These are phyloP conservation scores for Aurantiochytrium sp. DNA, from an alignment of 108 stramenopile genomes.

Conservation along the genomic window DNA sequence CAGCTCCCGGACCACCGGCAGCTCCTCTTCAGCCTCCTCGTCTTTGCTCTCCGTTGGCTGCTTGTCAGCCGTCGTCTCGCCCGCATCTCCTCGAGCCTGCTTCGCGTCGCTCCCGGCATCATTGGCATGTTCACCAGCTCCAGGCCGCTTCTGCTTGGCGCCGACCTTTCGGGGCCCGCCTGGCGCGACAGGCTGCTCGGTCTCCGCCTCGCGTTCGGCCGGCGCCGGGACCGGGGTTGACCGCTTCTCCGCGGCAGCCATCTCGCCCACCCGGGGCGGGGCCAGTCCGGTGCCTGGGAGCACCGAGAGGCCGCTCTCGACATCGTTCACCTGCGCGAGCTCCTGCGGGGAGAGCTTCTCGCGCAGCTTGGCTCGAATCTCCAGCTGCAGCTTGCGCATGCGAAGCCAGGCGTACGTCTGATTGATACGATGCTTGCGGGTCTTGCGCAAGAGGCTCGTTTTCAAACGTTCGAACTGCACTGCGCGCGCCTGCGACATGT, in stretches of 20 bases:
- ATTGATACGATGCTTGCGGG: background rate
- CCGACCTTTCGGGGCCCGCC: too few species aligned
- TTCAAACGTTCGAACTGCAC: conserved; percentile 1
- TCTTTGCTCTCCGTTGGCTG: too few species aligned
- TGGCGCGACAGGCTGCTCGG: too few species aligned
- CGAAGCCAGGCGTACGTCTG: background rate
- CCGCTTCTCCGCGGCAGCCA: too few species aligned
- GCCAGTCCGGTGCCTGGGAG: background rate
- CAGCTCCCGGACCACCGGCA: background rate
- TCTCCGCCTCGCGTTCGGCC: too few species aligned
- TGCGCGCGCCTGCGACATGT: background rate
- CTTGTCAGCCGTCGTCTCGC: too few species aligned
- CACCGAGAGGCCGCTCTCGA: background rate
- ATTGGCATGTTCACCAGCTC: too few species aligned
- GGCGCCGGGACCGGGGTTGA: too few species aligned
- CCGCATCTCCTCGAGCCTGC: too few species aligned
- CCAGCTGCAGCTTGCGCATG: background rate
- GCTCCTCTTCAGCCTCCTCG: background rate
- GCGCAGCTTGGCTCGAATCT: conserved; percentile 1
- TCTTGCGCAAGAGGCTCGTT: background rate
- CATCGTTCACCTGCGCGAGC: background rate
- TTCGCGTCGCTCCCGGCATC: too few species aligned
- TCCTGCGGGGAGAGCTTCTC: background rate
- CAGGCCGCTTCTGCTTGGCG: too few species aligned
- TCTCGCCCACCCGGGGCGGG: background rate